phyloP scores from a whole-genome alignment of 1,284 basidiomycete genomes.

The Anthracocystis setariae region DNA sequence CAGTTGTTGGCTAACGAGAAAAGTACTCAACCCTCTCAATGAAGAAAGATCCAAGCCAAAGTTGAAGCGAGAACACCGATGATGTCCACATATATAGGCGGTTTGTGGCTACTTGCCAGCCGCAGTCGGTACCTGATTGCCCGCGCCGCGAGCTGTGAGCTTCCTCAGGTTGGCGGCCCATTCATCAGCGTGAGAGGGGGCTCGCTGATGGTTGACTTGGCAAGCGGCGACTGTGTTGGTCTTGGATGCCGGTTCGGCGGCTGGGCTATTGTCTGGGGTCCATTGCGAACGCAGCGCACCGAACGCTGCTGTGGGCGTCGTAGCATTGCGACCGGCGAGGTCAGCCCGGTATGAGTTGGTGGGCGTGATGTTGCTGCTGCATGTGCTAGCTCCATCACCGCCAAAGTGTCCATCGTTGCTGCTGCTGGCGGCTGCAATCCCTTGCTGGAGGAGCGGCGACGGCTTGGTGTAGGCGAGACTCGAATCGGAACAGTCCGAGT shows the following conservation, averaged over 20 bases:
- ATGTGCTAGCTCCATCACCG: background rate
- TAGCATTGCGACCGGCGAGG: slow-evolving; percentile 5
- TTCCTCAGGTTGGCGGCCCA: slow-evolving; percentile 36
- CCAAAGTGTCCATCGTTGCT: background rate
- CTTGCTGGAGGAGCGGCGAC: slow-evolving; percentile 19
- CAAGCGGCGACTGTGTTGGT: background rate
- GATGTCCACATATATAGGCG: no score
- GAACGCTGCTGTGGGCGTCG: slow-evolving; percentile 1
- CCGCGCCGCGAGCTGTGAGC: slow-evolving; percentile 10
- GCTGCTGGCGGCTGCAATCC: background rate
- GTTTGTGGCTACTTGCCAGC: slow-evolving; percentile 2
- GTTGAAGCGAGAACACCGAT: no score
- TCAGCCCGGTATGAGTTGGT: slow-evolving; percentile 38
- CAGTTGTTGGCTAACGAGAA: no score
- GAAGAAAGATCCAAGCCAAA: no score
- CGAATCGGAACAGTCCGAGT: slow-evolving; percentile 27
- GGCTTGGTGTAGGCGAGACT: slow-evolving; percentile 46
- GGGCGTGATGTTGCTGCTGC: slow-evolving; percentile 29
- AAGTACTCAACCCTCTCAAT: no score
- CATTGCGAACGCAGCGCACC: slow-evolving; percentile 10
- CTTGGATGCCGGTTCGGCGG: background rate
- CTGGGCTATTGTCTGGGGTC: slow-evolving; percentile 28
- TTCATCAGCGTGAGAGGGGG: slow-evolving; percentile 41
- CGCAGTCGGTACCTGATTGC: slow-evolving; percentile 1
- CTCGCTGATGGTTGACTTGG: slow-evolving; percentile 16